Base-by-base conservation (phyloP, 345 rosid species). In the Eucalyptus decipiens region DNA sequence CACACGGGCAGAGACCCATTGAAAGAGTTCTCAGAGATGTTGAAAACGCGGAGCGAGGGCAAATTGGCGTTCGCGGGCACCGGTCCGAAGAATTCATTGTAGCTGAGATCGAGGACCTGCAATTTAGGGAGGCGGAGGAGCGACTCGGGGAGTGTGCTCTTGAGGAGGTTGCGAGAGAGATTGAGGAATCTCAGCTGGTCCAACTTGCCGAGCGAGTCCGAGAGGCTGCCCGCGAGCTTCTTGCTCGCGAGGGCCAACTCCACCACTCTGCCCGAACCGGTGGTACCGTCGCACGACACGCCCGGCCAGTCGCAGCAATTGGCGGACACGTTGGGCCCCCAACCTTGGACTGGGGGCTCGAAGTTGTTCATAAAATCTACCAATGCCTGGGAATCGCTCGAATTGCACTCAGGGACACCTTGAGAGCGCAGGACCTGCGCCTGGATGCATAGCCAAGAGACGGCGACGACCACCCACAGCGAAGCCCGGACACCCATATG, bases 221-320 rank as follows among this genome's bases (percentile, higher is more conserved):
- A 32, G 30, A 89, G 42, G 34, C 9, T 43, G 43, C 91, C 91
- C 45, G 24, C 48, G 11, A 89, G 50, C 54, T 86, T 60, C 50
- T 54, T 45, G 88, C 56, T 49, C 17, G 85, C 89, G 49, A 89
- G 89, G 54, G 42, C 80, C 60, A 89, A n/a, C 48, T 26, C 87
- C 28, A 89, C 87, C 34, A 89, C 91, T 42, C 91, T 56, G 21
- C 80, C 87, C 42, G 89, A 17, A 28, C 47, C 58, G 43, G 90
- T 50, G 32, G 88, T 34, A 26, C 52, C 51, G 9, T 49, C 45
- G 90, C 97, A 95, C 49, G 90, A 87, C 92, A 95, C 86, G 89
- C 98, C 99, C 16, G 65, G 86, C 98, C 98, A 97, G 47, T 56
- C 43, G 85, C 99, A 95, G 93, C 98, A 97, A 86, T 93, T 92